A percentile compares a stretch with the other conserved stretches of the same genome.
phyloP scores from a whole-genome alignment of 805 yeast genomes.

The Wickerhamomyces alni region DNA sequence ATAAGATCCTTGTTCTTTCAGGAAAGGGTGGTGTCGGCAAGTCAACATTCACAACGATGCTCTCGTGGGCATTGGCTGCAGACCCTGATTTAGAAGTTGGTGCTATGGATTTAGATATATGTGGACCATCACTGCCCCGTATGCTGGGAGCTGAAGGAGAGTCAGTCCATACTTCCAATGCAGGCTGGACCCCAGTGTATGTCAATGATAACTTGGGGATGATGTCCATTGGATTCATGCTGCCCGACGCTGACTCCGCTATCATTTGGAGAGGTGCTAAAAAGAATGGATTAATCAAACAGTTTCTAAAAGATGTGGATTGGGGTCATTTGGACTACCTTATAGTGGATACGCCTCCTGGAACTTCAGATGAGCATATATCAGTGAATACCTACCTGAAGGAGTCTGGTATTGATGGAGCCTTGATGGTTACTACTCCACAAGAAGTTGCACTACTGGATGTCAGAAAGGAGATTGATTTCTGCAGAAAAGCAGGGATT shows the following conservation, averaged over 20 bases:
- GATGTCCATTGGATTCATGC: conserved; percentile 93
- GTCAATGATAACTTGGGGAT: conserved; percentile 92
- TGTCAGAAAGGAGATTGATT: conserved; percentile 93
- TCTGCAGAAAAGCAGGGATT: conserved; percentile 87
- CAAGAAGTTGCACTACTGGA: conserved; percentile 95
- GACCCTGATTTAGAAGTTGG: conserved; percentile 69
- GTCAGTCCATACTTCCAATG: conserved; percentile 77
- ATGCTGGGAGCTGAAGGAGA: conserved; percentile 93
- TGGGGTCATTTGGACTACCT: conserved; percentile 90
- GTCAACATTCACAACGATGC: conserved; percentile 90
- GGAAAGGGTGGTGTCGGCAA: conserved; percentile 99
- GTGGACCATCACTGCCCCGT: conserved; percentile 94
- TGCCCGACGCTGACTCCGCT: conserved; percentile 90
- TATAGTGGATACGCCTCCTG: conserved; percentile 96
- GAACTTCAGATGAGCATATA: conserved; percentile 95
- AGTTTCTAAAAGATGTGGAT: conserved; percentile 87
- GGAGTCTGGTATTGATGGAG: conserved; percentile 92
- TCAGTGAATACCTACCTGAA: conserved; percentile 83
- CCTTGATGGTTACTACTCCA: conserved; percentile 91
- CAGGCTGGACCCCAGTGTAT: conserved; percentile 97
- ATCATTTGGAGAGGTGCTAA: conserved; percentile 98
- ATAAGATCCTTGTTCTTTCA: conserved; percentile 76
- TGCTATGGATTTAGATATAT: conserved; percentile 94
- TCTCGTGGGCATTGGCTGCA: conserved; percentile 94
- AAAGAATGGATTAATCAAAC: conserved; percentile 88